These are phyloP conservation scores for Tolypocladium pustulatum DNA, from an alignment of 2,329 filamentous ascomycete species.

Conservation along the genomic window DNA sequence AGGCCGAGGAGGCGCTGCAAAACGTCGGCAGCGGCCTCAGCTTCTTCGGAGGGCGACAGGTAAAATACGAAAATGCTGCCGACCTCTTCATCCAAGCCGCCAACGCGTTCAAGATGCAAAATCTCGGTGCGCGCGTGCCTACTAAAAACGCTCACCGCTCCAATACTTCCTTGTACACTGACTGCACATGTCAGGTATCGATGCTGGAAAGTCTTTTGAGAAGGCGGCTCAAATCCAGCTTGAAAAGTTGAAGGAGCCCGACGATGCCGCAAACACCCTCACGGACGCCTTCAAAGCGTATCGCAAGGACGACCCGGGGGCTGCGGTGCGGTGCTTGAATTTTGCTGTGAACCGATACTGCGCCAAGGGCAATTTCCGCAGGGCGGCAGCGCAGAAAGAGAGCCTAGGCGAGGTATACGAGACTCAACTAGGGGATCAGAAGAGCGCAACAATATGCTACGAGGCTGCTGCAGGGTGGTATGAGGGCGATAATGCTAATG, in stretches of 20 bases:
- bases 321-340: slow-evolving; percentile 71
- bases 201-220: slow-evolving; percentile 81
- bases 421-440: slow-evolving; percentile 65
- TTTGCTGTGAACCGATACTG: slow-evolving; percentile 79
- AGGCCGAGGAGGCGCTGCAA: slow-evolving; percentile 80
- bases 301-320: slow-evolving; percentile 70
- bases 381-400: slow-evolving; percentile 85
- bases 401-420: slow-evolving; percentile 80
- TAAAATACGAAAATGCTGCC: slow-evolving; percentile 84
- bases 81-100: slow-evolving; percentile 82
- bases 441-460: slow-evolving; percentile 71
- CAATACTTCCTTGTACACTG: background rate
- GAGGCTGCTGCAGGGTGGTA: slow-evolving; percentile 84
- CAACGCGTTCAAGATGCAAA: slow-evolving; percentile 84
- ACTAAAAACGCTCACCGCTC: background rate
- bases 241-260: slow-evolving; percentile 75
- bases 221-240: slow-evolving; percentile 72
- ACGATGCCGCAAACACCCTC: slow-evolving; percentile 81
- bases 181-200: slow-evolving; percentile 47
- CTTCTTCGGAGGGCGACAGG: slow-evolving; percentile 75
- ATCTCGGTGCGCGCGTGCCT: slow-evolving; percentile 50
- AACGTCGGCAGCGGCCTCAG: slow-evolving; percentile 73
- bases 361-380: slow-evolving; percentile 77
- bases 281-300: slow-evolving; percentile 94
- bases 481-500: slow-evolving; percentile 73